Percentiles rank a stretch among this genome's conserved stretches.
phyloP scores from a whole-genome alignment of 768 basidiomycete genomes.

The Tylopilus sp. region DNA sequence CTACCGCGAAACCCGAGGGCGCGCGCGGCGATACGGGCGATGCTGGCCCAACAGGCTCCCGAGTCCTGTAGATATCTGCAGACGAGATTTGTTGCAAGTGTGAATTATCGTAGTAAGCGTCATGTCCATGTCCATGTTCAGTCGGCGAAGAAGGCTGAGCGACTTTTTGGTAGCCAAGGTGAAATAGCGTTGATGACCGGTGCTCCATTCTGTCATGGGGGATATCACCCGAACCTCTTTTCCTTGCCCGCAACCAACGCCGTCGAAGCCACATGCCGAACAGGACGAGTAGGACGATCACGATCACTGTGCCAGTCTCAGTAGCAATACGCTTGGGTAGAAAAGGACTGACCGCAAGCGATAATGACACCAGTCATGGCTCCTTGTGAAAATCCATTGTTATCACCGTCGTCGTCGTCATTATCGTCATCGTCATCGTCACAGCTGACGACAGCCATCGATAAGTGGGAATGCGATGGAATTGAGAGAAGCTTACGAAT shows the following conservation, averaged over 20 bases:
- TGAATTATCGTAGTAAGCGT: neutral
- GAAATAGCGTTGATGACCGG: neutral
- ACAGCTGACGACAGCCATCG: neutral
- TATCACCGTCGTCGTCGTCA: neutral
- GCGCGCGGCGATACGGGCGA: neutral
- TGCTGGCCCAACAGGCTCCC: neutral
- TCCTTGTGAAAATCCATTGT: neutral
- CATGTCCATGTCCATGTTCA: neutral
- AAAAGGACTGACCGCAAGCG: conserved; percentile 10
- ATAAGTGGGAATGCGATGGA: neutral
- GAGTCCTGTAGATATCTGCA: neutral
- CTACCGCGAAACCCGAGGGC: neutral
- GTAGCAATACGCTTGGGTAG: neutral
- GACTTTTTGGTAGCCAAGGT: neutral
- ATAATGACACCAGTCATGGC: neutral
- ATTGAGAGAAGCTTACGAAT: conserved; percentile 2
- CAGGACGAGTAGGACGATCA: neutral
- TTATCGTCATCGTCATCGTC: neutral
- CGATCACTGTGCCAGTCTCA: conserved; percentile 4
- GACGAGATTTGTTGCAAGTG: neutral
- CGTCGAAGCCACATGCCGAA: neutral
- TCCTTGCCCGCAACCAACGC: neutral
- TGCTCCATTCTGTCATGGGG: neutral
- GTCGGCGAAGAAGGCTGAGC: neutral
- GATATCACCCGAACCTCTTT: neutral